These are phyloP conservation scores for Pyrenochaeta sp. DNA, from an alignment of 2,329 filamentous ascomycete genomes.

Conservation along the genomic window DNA sequence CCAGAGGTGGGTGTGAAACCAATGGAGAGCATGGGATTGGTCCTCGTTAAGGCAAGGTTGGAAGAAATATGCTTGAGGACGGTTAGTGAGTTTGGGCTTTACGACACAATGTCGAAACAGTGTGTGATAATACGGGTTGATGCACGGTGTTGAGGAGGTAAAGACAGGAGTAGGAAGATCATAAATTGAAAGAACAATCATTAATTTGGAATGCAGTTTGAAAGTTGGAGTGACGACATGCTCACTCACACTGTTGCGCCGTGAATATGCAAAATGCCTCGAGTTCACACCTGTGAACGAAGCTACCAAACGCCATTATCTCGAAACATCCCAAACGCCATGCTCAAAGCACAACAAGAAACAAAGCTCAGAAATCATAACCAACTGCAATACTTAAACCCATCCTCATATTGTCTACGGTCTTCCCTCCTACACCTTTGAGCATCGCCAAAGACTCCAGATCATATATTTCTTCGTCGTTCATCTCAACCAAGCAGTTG, in stretches of 20 bases:
- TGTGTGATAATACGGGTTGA: constrained; percentile 44
- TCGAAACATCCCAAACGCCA: constrained; percentile 22
- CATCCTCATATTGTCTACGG: constrained; percentile 61
- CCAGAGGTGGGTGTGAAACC: constrained; percentile 29
- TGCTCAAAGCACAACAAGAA: constrained; percentile 22
- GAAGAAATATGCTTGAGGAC: constrained; percentile 47
- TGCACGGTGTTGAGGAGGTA: constrained; percentile 30
- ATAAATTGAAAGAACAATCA: too few species aligned
- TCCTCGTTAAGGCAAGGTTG: constrained; percentile 38
- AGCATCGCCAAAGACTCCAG: constrained; percentile 56
- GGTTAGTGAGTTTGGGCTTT: constrained; percentile 46
- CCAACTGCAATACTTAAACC: constrained; percentile 40
- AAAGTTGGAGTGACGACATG: too few species aligned
- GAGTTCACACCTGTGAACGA: not conserved
- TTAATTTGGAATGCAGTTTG: too few species aligned
- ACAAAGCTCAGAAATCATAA: constrained; percentile 34
- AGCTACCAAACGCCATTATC: not conserved
- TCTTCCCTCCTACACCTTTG: constrained; percentile 59
- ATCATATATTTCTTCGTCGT: constrained; percentile 52
- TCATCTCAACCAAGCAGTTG: constrained; percentile 57
- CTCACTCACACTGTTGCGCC: not conserved
- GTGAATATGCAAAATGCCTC: constrained; percentile 5
- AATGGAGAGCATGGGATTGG: constrained; percentile 18
- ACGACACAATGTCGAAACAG: constrained; percentile 46
- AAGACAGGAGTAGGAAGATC: not conserved